Evolutionary conservation across 352 stramenopile genomes (phyloP).

Genomic region (Pythium phragmiticola): DNA sequence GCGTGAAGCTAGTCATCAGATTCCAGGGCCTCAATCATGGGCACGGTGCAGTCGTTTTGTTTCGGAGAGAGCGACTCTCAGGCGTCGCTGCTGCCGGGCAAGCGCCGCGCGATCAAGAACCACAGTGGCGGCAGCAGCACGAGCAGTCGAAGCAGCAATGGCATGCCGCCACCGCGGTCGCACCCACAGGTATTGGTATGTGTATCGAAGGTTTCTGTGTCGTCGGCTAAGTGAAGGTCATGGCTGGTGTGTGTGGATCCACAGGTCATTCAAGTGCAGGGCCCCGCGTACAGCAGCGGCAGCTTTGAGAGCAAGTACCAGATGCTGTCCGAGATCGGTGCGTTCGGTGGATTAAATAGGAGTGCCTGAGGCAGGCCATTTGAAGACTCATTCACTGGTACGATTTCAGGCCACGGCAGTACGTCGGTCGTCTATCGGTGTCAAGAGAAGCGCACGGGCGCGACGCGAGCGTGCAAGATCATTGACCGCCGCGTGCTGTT

Average conservation of each 20-base stretch:
- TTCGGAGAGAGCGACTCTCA: conserved; percentile 40
- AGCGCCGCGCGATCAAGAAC: conserved; percentile 35
- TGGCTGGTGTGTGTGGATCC: no score
- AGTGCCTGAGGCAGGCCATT: not conserved
- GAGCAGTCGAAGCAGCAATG: conserved; percentile 34
- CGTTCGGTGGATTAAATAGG: conserved; percentile 13
- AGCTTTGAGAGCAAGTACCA: conserved; percentile 83
- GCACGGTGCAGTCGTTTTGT: conserved; percentile 42
- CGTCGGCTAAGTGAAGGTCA: not conserved
- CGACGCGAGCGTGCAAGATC: conserved; percentile 79
- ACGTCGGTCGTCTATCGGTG: conserved; percentile 87
- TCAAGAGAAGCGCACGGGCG: conserved; percentile 54
- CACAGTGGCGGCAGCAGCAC: conserved; percentile 35
- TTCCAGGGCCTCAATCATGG: conserved; percentile 7
- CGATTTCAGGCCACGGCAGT: conserved; percentile 64
- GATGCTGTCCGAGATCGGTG: conserved; percentile 82
- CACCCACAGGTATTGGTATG: conserved; percentile 23
- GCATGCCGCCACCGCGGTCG: conserved; percentile 27
- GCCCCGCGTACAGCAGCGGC: conserved; percentile 64
- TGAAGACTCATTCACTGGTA: conserved; percentile 2
- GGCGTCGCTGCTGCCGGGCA: conserved; percentile 36
- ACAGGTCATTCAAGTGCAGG: conserved; percentile 75
- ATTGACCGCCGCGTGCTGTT: conserved; percentile 81
- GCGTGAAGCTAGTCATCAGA: not conserved
- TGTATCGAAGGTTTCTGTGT: not conserved